Evolutionary conservation across 75 land plant species (phyloP), one percentile per base, ranked within the genome.

Genomic region (Gnetum montanum): DNA sequence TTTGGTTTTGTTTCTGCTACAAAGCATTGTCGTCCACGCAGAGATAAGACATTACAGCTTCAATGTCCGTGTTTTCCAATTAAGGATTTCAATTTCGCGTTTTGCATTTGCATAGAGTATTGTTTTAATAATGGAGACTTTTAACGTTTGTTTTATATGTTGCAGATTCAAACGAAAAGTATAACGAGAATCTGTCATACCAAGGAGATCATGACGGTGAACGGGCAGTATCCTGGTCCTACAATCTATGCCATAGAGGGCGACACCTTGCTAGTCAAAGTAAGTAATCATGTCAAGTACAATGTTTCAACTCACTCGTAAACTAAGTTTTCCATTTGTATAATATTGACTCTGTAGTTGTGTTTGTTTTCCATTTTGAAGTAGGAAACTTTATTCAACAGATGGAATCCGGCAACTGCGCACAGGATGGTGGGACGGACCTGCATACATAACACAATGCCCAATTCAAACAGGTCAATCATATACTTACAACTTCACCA

Each of bases 391-490:
- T 51, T 13, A 15, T 29, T 36, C 38, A 26, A 36, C 71, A 73
- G 76, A 73, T 68, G 76, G 76, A 15, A 27, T 73, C 0, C 30
- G 53, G 58, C 76, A 73, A 47, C 15, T 62, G 30, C 53, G 58
- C 8, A 61, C 52, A 1, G 56, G 41, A 1, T 73, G 76, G 76
- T 61, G 62, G 6, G 76, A 73, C 45, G 71, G 76, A 33, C 63
- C 76, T 11, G 71, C 71, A 15, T 73, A 73, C 28, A 63, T 73
- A 7, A 73, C 71, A 0, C 71, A 72, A 27, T 73, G 76, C 27
- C 76, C 76, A 1, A 55, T 73, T 28, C 53, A 29, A 37, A 43
- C 61, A 1, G 57, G 57, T 1, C 23, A 58, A 33, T 28, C 29
- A 13, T 73, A 59, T 67, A 59, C 49, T 6, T 55, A 73, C 16